phyloP scores from a whole-genome alignment of 192 early-diverging fungal species.

The Coemansia sp. region DNA sequence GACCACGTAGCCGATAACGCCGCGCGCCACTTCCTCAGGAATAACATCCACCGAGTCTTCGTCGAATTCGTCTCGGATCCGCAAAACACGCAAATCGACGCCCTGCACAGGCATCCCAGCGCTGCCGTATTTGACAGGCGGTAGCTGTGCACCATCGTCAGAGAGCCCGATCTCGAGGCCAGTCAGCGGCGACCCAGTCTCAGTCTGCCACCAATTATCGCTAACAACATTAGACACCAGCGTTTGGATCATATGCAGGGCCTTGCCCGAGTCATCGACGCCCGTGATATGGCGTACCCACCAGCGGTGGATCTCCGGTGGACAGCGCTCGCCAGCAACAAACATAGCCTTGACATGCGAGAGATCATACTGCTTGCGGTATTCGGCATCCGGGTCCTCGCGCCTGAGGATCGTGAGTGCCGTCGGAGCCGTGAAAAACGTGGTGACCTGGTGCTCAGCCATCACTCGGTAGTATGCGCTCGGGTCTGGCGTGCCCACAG shows the following conservation, averaged over 20 bases:
- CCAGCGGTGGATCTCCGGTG: slow-evolving; percentile 74
- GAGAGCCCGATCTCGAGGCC: slow-evolving; percentile 65
- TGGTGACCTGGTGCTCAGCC: slow-evolving; percentile 71
- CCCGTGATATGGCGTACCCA: slow-evolving; percentile 47
- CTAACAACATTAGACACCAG: slow-evolving; percentile 57
- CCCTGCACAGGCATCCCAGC: slow-evolving; percentile 80
- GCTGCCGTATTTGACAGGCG: slow-evolving; percentile 62
- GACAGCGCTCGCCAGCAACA: slow-evolving; percentile 81
- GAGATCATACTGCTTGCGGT: slow-evolving; percentile 62
- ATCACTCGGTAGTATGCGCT: slow-evolving; percentile 78
- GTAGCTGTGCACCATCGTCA: slow-evolving; percentile 28
- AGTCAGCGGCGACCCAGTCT: slow-evolving; percentile 82
- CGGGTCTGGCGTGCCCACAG: slow-evolving; percentile 76
- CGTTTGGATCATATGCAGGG: slow-evolving; percentile 22
- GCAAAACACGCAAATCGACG: slow-evolving; percentile 67
- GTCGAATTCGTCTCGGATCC: slow-evolving; percentile 57
- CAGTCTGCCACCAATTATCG: slow-evolving; percentile 92
- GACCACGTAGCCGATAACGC: slow-evolving; percentile 74
- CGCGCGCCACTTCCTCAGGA: slow-evolving; percentile 51
- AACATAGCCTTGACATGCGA: slow-evolving; percentile 65
- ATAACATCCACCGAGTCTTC: slow-evolving; percentile 32
- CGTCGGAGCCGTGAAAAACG: slow-evolving; percentile 83
- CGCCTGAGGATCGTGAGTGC: slow-evolving; percentile 79
- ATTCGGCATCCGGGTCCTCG: slow-evolving; percentile 69
- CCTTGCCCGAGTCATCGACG: background rate